These are phyloP conservation scores for Solanum megistacrolobum DNA, from an alignment of 257 asterid genomes.

Conservation along the genomic window DNA sequence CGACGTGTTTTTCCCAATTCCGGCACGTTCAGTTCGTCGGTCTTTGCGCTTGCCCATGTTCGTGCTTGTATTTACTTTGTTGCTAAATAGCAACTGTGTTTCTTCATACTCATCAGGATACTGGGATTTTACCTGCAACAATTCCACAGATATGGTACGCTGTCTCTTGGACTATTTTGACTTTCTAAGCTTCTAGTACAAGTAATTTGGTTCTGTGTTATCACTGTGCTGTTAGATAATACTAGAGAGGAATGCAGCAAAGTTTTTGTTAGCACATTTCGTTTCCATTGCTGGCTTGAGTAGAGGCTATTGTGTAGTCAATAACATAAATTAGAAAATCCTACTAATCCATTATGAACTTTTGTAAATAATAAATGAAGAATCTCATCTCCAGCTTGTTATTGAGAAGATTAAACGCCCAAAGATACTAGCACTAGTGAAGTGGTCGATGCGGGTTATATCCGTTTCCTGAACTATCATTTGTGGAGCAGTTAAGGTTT, in stretches of 20 bases:
- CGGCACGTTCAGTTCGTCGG: neutral
- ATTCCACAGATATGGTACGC: neutral
- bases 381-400: neutral
- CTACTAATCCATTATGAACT: neutral
- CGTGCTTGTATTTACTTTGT: neutral
- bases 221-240: neutral
- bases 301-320: neutral
- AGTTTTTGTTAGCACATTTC: neutral
- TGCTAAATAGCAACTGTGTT: neutral
- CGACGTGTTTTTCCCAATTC: neutral
- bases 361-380: neutral
- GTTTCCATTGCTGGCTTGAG: neutral
- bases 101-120: neutral
- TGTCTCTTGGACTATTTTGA: neutral
- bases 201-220: neutral
- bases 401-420: neutral
- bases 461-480: conserved; percentile 1
- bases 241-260: neutral
- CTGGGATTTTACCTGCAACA: neutral
- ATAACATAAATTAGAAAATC: neutral
- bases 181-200: neutral
- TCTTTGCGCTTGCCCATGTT: neutral
- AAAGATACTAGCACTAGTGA: neutral
- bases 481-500: conserved; percentile 32
- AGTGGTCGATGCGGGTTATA: neutral